These are phyloP conservation scores for Pythium myriotylum DNA, from an alignment of 352 stramenopile species.

Conservation along the genomic window DNA sequence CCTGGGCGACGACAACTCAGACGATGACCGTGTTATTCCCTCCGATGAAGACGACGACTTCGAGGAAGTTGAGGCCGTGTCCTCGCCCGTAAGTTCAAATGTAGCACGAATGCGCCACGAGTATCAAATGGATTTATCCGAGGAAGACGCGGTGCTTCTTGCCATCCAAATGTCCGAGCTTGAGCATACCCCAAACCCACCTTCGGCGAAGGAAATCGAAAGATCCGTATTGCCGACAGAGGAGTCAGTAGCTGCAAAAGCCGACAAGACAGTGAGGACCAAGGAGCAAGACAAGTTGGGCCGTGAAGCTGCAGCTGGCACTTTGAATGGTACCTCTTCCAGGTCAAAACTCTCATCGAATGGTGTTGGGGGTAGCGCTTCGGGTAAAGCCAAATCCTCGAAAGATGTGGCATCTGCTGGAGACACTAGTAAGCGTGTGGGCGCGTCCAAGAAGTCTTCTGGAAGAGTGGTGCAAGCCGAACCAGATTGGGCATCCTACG, in stretches of 20 bases:
- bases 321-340: too few species aligned
- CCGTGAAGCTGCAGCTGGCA: too few species aligned
- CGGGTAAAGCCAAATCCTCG: too few species aligned
- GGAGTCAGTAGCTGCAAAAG: neutral
- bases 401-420: too few species aligned
- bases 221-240: neutral
- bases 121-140: conserved; percentile 48
- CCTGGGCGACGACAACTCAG: conserved; percentile 57
- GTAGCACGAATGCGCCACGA: conserved; percentile 36
- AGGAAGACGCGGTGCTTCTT: conserved; percentile 46
- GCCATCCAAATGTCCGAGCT: conserved; percentile 54
- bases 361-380: too few species aligned
- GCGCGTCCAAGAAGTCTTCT: too few species aligned
- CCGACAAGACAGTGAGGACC: too few species aligned
- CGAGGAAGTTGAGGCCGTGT: conserved; percentile 20
- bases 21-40: conserved; percentile 51
- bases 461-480: too few species aligned
- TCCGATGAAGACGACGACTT: conserved; percentile 46
- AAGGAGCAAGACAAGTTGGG: too few species aligned
- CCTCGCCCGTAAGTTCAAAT: conserved; percentile 33
- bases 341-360: too few species aligned
- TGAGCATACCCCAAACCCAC: conserved; percentile 22
- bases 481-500: too few species aligned
- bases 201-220: neutral
- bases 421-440: too few species aligned